A percentile compares a stretch with the other conserved stretches of the same genome.
Conservation (phyloP, 306 rosid species). For the Calophaca sinica region DNA sequence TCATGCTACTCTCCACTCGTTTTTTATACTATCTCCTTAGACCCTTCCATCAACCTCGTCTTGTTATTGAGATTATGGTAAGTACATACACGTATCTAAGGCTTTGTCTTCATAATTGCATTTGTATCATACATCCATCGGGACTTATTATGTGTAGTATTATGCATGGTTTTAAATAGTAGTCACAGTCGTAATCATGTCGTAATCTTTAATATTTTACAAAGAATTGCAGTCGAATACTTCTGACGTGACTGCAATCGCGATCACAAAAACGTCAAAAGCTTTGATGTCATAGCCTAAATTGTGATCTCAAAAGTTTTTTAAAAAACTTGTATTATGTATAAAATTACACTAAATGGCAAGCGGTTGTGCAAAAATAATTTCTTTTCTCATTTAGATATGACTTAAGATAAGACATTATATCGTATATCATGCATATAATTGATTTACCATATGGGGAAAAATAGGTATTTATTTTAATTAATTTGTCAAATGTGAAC, state of each 20-base stretch:
- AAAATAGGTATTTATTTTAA: not conserved
- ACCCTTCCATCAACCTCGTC: conserved; percentile 52
- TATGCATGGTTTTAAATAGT: not conserved
- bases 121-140: not conserved
- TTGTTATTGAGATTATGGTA: conserved; percentile 46
- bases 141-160: not conserved
- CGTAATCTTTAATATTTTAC: too few relatives aligned
- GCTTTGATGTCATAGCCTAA: too few relatives aligned
- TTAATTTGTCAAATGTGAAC: conserved; percentile 18
- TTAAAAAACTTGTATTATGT: too few relatives aligned
- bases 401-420: too few relatives aligned
- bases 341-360: too few relatives aligned
- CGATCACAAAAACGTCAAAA: too few relatives aligned
- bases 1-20: conserved; percentile 26
- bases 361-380: too few relatives aligned
- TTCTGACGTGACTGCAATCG: too few relatives aligned
- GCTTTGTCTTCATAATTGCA: not conserved
- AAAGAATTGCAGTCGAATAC: too few relatives aligned
- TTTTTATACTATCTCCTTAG: conserved; percentile 25
- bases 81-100: not conserved
- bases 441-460: not conserved
- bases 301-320: too few relatives aligned
- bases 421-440: not conserved
- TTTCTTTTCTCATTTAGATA: too few relatives aligned
- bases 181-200: too few relatives aligned